phyloP scores from a whole-genome alignment of 75 land plant genomes.

The Cupressus sempervirens region DNA sequence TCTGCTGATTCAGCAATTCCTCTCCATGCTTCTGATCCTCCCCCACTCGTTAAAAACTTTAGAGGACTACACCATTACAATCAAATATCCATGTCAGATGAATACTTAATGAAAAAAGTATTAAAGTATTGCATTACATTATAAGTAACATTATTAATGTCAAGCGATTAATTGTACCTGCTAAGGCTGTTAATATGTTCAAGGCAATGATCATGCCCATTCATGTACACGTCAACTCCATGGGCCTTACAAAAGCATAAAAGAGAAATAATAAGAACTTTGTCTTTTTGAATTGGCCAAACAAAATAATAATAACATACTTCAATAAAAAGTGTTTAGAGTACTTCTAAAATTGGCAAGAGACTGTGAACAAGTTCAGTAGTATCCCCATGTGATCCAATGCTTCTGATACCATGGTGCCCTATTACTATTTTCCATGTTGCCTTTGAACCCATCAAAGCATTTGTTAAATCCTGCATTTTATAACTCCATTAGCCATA shows the following conservation, averaged over 20 bases:
- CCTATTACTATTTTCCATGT: conserved; percentile 27
- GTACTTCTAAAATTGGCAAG: conserved; percentile 14
- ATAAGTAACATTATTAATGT: background rate
- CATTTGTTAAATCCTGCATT: conserved; percentile 10
- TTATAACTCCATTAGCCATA: background rate
- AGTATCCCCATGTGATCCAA: conserved; percentile 21
- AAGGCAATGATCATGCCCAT: conserved; percentile 97
- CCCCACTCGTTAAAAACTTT: conserved; percentile 84
- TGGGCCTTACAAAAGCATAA: conserved; percentile 34
- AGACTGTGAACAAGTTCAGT: conserved; percentile 7
- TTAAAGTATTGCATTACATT: no score
- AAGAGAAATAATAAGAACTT: background rate
- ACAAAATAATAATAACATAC: background rate
- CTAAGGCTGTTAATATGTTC: conserved; percentile 63
- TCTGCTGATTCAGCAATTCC: conserved; percentile 30
- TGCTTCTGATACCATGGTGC: conserved; percentile 21
- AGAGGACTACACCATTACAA: conserved; percentile 39
- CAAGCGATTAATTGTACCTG: conserved; percentile 36
- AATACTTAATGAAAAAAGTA: background rate
- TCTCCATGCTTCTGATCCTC: conserved; percentile 89
- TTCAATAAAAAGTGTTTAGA: background rate
- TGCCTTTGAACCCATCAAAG: conserved; percentile 18
- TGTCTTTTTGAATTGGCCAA: no score
- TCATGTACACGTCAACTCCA: conserved; percentile 76
- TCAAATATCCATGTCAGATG: background rate